phyloP scores from a whole-genome alignment of 345 rosid genomes.

The Bruguiera sexangula region DNA sequence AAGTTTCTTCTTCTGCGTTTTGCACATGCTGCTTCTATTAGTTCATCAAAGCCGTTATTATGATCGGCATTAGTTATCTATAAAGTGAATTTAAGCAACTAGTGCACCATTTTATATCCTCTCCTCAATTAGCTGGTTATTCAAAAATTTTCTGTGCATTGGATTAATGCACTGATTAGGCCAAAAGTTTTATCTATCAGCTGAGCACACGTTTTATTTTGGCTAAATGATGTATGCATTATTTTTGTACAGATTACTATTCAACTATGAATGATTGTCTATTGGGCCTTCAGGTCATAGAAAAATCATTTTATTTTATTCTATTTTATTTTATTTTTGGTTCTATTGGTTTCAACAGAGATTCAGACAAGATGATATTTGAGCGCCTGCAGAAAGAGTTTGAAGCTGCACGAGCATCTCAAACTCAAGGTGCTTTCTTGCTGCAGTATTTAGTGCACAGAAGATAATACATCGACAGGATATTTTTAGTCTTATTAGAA shows the following conservation, averaged over 20 bases:
- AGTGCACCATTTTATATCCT: background rate
- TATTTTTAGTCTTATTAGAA: background rate
- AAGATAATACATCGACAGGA: background rate
- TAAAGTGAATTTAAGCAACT: background rate
- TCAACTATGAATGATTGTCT: slow-evolving; percentile 3
- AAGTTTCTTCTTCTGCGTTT: too few relatives aligned
- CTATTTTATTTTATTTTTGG: slow-evolving; percentile 1
- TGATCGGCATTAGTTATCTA: background rate
- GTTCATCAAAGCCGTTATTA: background rate
- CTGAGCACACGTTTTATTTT: background rate
- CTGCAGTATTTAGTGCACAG: background rate
- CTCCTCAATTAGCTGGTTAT: background rate
- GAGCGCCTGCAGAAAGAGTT: slow-evolving; percentile 87
- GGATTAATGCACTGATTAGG: background rate
- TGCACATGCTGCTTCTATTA: too few relatives aligned
- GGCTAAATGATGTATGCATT: background rate
- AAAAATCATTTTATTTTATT: background rate
- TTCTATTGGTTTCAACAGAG: slow-evolving; percentile 45
- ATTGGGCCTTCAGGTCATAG: background rate
- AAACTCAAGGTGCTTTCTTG: slow-evolving; percentile 54
- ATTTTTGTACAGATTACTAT: background rate
- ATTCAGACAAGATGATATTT: slow-evolving; percentile 82
- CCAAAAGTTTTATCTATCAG: background rate
- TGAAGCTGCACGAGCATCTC: slow-evolving; percentile 78
- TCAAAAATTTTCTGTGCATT: background rate